A percentile compares a stretch with the other conserved stretches of the same genome.
These are phyloP conservation scores for Metschnikowia aberdeeniae DNA, from an alignment of 805 yeast species.

Conservation along the genomic window DNA sequence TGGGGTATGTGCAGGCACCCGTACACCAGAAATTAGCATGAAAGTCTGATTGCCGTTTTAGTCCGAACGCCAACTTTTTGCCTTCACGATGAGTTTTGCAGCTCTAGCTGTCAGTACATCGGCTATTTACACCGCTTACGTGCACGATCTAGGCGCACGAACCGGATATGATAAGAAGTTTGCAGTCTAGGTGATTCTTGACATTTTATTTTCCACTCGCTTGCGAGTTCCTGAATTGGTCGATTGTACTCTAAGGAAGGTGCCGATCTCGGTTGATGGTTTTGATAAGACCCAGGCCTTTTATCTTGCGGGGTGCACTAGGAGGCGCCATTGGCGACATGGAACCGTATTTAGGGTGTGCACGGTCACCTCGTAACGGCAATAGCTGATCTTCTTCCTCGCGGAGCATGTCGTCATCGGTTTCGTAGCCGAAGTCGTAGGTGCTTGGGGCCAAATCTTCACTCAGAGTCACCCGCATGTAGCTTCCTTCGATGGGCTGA, in stretches of 20 bases:
- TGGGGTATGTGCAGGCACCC: background rate
- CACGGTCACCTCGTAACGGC: constrained; percentile 19
- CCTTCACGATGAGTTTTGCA: no score
- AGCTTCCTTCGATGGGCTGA: constrained; percentile 24
- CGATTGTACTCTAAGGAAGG: constrained; percentile 13
- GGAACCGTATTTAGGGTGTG: constrained; percentile 8
- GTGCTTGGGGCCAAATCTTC: constrained; percentile 20
- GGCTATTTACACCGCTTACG: no score
- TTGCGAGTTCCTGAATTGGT: background rate
- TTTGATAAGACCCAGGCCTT: constrained; percentile 18
- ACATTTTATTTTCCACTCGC: background rate
- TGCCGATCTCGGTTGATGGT: constrained; percentile 21
- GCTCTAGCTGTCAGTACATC: no score
- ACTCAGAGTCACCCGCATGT: constrained; percentile 34
- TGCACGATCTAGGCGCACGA: no score
- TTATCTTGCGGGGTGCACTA: constrained; percentile 27
- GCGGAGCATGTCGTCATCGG: constrained; percentile 36
- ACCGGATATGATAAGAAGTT: no score
- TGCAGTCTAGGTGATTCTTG: no score
- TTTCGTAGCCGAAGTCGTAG: constrained; percentile 40
- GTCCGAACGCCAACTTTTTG: no score
- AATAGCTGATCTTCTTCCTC: constrained; percentile 30
- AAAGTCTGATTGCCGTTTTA: no score
- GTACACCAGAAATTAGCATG: no score
- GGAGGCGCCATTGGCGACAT: constrained; percentile 12